Base-by-base conservation (phyloP, 257 asterid genomes). In the Buddleja alternifolia region DNA sequence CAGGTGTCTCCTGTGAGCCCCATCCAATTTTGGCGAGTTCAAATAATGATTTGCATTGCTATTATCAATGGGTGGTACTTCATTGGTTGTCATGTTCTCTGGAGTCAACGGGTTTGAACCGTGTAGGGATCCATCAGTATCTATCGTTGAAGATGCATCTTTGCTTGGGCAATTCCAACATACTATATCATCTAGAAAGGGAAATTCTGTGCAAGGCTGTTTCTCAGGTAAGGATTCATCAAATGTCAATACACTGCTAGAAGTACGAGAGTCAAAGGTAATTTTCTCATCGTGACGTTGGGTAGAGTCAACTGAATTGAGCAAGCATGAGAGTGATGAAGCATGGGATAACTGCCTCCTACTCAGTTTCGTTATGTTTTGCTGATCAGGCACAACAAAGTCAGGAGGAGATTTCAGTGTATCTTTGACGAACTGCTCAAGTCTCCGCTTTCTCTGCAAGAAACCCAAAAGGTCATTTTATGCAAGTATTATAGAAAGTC, bases 381-480 rank as follows among this genome's bases (percentile, higher is more conserved):
- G 78, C 58, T 77, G 83, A 76, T 81, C 73, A 42, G 81, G 74
- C 63, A 47, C 58, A 48, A 66, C 59, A 71, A 73, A 56, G 52
- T 57, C 78, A 50, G 83, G 64, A 67, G 82, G 77, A 68, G 80
- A 77, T 64, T 50, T 83, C 71, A 75, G 76, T 65, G 72, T 75
- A 69, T 78, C 80, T 55, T 80, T 88, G 70, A 79, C 59, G 19
- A 84, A 78, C 63, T 80, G 88, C 79, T 80, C 82, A 42, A 90
- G 85, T 78, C 84, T 86, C 60, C 93, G 81, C 72, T 88, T 88
- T 81, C 81, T 82, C 96, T 90, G 85, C 60, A 65, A 67, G 69
- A 59, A 70, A 44, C 37, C 44, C 72, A 61, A 66, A 48, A 6
- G 37, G 39, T 54, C 50, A 62, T 52, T 32, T 61, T 9, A 63